These are phyloP conservation scores for Phanerochaete carnosa DNA, from an alignment of 768 basidiomycete genomes.

Conservation along the genomic window DNA sequence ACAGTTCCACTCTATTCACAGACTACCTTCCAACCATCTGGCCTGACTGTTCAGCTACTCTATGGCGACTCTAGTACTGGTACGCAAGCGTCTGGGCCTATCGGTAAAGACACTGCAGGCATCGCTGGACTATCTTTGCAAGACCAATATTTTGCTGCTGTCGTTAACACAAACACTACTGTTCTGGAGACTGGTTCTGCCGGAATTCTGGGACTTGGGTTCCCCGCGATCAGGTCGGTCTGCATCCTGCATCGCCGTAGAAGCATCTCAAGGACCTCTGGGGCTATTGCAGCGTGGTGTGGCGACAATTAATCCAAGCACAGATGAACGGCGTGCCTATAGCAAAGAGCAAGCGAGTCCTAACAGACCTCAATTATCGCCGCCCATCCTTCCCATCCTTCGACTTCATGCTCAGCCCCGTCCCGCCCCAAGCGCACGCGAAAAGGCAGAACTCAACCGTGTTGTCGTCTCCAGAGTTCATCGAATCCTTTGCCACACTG, in stretches of 20 bases:
- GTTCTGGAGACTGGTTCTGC: constrained; percentile 51
- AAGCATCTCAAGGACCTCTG: not conserved
- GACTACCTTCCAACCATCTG: constrained; percentile 41
- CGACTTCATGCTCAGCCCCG: constrained; percentile 2
- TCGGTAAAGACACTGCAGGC: constrained; percentile 56
- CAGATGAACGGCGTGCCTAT: constrained; percentile 8
- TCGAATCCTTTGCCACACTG: constrained; percentile 27
- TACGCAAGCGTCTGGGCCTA: constrained; percentile 61
- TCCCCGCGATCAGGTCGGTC: constrained; percentile 63
- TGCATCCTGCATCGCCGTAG: not conserved
- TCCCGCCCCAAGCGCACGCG: not conserved
- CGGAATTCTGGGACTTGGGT: constrained; percentile 75
- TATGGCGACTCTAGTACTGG: constrained; percentile 75
- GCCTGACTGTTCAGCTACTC: constrained; percentile 44
- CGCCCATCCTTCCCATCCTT: constrained; percentile 14
- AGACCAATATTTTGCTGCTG: constrained; percentile 61
- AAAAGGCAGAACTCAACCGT: constrained; percentile 7
- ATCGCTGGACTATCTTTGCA: constrained; percentile 49
- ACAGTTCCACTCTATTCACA: constrained; percentile 49
- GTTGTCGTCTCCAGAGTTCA: constrained; percentile 16
- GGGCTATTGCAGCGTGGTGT: constrained; percentile 17
- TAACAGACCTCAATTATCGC: constrained; percentile 7
- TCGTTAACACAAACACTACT: constrained; percentile 66
- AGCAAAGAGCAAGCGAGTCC: not conserved
- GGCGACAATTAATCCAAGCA: constrained; percentile 21